These are phyloP conservation scores for Solanum tarapatanum DNA, from an alignment of 257 asterid genomes.

Conservation along the genomic window DNA sequence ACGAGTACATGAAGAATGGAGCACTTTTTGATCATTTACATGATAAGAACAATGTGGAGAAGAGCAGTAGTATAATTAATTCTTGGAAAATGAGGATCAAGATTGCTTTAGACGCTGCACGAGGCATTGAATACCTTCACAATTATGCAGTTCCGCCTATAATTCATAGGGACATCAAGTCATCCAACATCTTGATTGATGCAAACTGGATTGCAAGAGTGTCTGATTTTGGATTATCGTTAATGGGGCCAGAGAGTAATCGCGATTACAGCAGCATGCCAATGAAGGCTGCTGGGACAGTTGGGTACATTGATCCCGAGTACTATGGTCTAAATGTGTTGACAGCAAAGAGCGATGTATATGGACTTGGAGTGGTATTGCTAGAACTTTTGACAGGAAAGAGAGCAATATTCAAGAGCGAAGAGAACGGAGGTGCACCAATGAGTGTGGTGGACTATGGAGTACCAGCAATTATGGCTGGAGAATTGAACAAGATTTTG, in stretches of 20 bases:
- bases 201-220: constrained; percentile 60
- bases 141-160: constrained; percentile 79
- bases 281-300: constrained; percentile 63
- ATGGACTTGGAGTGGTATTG: constrained; percentile 75
- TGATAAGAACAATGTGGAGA: constrained; percentile 41
- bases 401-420: constrained; percentile 55
- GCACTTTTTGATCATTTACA: constrained; percentile 75
- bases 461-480: constrained; percentile 54
- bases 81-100: constrained; percentile 83
- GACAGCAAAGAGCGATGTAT: constrained; percentile 78
- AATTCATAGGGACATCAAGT: constrained; percentile 81
- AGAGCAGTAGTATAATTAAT: constrained; percentile 39
- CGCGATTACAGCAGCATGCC: constrained; percentile 26
- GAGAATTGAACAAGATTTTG: constrained; percentile 36
- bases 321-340: constrained; percentile 59
- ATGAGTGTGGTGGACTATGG: constrained; percentile 61
- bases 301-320: constrained; percentile 81
- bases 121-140: constrained; percentile 82
- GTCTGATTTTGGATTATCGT: constrained; percentile 73
- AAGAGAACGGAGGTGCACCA: constrained; percentile 32
- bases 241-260: constrained; percentile 51
- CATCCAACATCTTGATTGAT: constrained; percentile 71
- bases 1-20: constrained; percentile 82
- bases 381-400: constrained; percentile 65
- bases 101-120: constrained; percentile 65